Conservation (phyloP, 495 filamentous ascomycete genomes). For the Penicillium pulvis region DNA sequence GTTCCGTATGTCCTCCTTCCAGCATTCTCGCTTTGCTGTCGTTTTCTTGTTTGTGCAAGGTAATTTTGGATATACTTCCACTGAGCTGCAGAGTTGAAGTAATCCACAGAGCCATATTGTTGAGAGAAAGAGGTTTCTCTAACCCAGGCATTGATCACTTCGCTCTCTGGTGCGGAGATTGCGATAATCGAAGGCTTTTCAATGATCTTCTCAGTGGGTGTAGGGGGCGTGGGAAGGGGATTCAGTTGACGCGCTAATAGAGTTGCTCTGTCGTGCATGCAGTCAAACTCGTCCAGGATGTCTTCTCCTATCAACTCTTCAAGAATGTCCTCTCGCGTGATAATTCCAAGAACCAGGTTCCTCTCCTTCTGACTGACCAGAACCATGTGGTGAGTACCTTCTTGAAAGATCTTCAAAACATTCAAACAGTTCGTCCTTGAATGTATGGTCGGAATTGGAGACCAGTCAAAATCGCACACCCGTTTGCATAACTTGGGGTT, state of each 20-base stretch:
- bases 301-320: slow-evolving; percentile 93
- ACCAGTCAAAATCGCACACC: slow-evolving; percentile 82
- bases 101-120: slow-evolving; percentile 6
- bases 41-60: slow-evolving; percentile 3
- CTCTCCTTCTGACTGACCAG: slow-evolving; percentile 84
- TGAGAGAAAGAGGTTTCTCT: background rate
- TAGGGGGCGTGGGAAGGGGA: slow-evolving; percentile 39
- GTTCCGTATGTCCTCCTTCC: background rate
- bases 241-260: slow-evolving; percentile 73
- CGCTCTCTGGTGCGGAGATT: slow-evolving; percentile 23
- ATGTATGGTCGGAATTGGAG: slow-evolving; percentile 85
- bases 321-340: slow-evolving; percentile 92
- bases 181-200: slow-evolving; percentile 37
- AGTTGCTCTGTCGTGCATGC: slow-evolving; percentile 81
- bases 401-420: slow-evolving; percentile 97
- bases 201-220: slow-evolving; percentile 58
- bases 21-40: slow-evolving; percentile 1
- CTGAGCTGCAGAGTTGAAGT: slow-evolving; percentile 8
- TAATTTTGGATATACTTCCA: slow-evolving; percentile 11
- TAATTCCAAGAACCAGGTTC: slow-evolving; percentile 80
- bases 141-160: slow-evolving; percentile 17
- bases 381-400: slow-evolving; percentile 96
- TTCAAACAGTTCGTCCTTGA: slow-evolving; percentile 91
- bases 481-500: slow-evolving; percentile 82
- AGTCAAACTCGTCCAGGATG: slow-evolving; percentile 81